Evolutionary conservation across 257 asterid genomes (phyloP).

Genomic region (Solanum medicagineum): DNA sequence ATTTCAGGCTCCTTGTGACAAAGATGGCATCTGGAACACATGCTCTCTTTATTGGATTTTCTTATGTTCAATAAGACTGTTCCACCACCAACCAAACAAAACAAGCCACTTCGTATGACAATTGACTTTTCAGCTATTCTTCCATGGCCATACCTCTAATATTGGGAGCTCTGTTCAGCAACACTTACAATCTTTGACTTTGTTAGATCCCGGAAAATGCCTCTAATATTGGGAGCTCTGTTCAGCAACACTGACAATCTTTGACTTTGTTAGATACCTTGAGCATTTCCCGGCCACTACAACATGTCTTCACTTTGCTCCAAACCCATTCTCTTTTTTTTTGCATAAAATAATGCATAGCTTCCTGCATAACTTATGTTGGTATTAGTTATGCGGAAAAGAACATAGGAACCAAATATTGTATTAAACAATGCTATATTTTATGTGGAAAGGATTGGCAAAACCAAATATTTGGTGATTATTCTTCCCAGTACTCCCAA

Average conservation of each 20-base stretch:
- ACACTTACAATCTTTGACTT: background rate
- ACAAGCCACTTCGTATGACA: background rate
- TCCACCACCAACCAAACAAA: background rate
- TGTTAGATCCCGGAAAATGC: background rate
- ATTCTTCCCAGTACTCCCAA: background rate
- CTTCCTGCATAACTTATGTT: background rate
- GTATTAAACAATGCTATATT: background rate
- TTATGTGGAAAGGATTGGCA: background rate
- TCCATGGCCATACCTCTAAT: background rate
- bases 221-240: background rate
- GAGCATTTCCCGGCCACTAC: background rate
- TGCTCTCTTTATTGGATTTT: background rate
- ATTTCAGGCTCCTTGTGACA: background rate
- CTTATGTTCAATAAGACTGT: background rate
- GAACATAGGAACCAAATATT: background rate
- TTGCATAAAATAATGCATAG: background rate
- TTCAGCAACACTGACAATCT: background rate
- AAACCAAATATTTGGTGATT: background rate
- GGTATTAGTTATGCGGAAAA: background rate
- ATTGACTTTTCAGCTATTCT: background rate
- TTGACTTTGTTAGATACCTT: background rate
- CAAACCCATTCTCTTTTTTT: background rate
- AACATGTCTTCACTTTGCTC: background rate
- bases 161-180: background rate
- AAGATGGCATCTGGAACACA: background rate